Percentiles rank a stretch among this genome's conserved stretches.
These are phyloP conservation scores for Solanum virginianum DNA, from an alignment of 257 asterid species.

Conservation along the genomic window DNA sequence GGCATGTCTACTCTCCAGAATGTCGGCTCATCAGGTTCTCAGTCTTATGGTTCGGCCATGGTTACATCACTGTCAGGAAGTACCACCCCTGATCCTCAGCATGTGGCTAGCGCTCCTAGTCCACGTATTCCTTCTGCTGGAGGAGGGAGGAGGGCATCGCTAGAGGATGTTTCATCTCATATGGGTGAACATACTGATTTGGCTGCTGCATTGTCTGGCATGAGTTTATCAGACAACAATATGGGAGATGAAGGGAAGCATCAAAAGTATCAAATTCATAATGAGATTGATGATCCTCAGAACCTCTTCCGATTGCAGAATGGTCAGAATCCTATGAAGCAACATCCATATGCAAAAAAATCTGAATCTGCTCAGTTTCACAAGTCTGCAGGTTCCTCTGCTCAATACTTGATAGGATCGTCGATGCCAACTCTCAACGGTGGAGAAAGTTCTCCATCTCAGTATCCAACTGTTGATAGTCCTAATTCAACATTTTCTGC, in stretches of 20 bases:
- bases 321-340: constrained; percentile 19
- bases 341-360: constrained; percentile 15
- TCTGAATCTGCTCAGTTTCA: constrained; percentile 16
- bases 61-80: constrained; percentile 55
- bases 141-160: constrained; percentile 28
- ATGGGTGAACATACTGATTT: constrained; percentile 34
- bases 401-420: constrained; percentile 26
- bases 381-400: constrained; percentile 8
- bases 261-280: constrained; percentile 20
- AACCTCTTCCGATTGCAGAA: constrained; percentile 24
- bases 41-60: constrained; percentile 37
- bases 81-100: constrained; percentile 52
- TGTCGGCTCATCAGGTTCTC: constrained; percentile 21
- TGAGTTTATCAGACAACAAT: constrained; percentile 40
- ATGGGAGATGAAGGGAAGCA: constrained; percentile 32
- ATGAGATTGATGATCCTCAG: constrained; percentile 19
- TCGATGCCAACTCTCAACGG: constrained; percentile 18
- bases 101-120: constrained; percentile 42
- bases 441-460: constrained; percentile 39
- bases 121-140: constrained; percentile 44
- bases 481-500: constrained; percentile 38
- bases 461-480: constrained; percentile 29
- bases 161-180: constrained; percentile 24
- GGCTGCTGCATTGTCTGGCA: constrained; percentile 48
- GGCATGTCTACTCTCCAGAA: constrained; percentile 27